Evolutionary conservation across 2,329 filamentous ascomycete genomes (phyloP), one percentile per base, ranked within the genome.

Genomic region (Alternaria sp.): DNA sequence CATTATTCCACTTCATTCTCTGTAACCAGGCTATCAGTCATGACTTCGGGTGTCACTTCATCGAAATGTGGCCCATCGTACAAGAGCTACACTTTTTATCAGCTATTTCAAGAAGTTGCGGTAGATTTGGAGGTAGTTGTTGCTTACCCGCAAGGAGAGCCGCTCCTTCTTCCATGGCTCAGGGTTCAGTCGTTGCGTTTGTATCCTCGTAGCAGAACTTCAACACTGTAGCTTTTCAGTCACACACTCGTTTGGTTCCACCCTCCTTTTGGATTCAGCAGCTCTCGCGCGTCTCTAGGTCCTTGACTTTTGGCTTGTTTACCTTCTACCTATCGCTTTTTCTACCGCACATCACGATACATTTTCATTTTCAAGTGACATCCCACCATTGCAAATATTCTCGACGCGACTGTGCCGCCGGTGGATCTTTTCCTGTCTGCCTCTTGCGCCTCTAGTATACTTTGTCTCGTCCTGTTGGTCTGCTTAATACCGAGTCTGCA

Each of bases 141-240:
- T 55, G 18, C 4, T 42, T 43, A 57, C 9, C 36, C 43, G 22
- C 36, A 41, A 20, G 28, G 47, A 57, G 54, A 52, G 48, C 22
- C 42, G 42, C 24, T 16, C 47, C 28, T 60, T 32, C 39, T 9
- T 16, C 18, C 24, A 22, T 39, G 57, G 47, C 36, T 44, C 54
- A 57, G 39, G 41, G 36, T 57, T 43, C 28, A 47, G 36, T 46
- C 16, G 39, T 41, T 41, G 36, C 47, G n/a, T 56, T 20, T 24
- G 52, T 30, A 57, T 48, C 26, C 46, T 51, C 26, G 41, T n/a
- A 30, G 30, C 18, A n/a, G 26, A 51, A 26, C 38, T 36, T 43
- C 42, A 53, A 57, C 54, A 61, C 28, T 26, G 36, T n/a, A 48
- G 5, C 12, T 43, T 39, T 57, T 7, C 22, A 26, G 46, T 20